Base-by-base conservation (phyloP, 176 grass and related monocot species). In the Poa pratensis region DNA sequence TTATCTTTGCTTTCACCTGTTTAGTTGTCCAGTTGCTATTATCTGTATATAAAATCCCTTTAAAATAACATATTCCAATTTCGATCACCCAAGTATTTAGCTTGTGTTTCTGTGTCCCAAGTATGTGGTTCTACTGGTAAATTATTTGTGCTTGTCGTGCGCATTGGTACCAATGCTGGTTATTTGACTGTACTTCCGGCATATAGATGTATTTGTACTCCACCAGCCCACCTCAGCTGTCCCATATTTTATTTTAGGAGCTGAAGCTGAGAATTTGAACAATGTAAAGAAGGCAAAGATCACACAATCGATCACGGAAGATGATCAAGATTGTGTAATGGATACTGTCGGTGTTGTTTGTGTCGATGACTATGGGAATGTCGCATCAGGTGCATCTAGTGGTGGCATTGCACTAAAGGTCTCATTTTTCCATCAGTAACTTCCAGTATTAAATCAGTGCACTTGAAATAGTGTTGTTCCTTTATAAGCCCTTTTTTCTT, bases 331-430 rank as follows among this genome's bases (percentile, higher is more conserved):
- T 75, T 83, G 77, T 43, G 86, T 90, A 63, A 95, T 94, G 96
- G 96, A 98, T 81, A 95, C 96, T 75, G 96, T 98, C 49, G 93
- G 96, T 16, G 93, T 87, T 64, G 67, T 98, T 78, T 98, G 96
- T 92, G 69, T 98, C 45, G 93, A 98, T 78, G 59, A 18, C 39
- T 79, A 76, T 15, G 96, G 96, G 55, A 75, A 80, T 91, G 53
- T 98, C 58, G 93, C 96, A 80, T 94, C 96, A 73, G 93, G 93
- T 12, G 91, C 93, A 86, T 98, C 96, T 83, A 98, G 96, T 87
- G 96, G 96, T 50, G 96, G 96, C 52, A 95, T 98, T 89, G 91
- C 91, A 74, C 89, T 98, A 68, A 95, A 98, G 96, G 96, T 92
- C 48, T 8, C 61, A 24, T 77, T 46, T 51, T 60, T 77, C 81